These are phyloP conservation scores for Podaxis mareebaensis DNA, from an alignment of 768 basidiomycete genomes.

Conservation along the genomic window DNA sequence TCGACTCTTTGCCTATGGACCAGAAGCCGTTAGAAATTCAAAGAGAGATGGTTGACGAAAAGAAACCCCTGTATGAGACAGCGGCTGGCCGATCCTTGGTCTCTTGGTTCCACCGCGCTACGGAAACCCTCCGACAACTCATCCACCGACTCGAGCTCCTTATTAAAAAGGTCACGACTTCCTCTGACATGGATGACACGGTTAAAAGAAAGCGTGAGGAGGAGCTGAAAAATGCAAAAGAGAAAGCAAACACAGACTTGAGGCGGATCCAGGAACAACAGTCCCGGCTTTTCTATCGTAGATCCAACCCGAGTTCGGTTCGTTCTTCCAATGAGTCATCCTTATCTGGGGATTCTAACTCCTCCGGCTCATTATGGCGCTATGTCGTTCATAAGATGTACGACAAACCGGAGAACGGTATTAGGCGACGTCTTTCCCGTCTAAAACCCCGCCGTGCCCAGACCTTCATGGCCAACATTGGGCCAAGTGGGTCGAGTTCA, in stretches of 20 bases:
- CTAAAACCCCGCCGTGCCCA: not conserved
- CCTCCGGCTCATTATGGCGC: not conserved
- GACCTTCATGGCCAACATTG: not conserved
- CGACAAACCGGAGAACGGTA: not conserved
- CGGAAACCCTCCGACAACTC: not conserved
- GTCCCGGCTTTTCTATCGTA: not conserved
- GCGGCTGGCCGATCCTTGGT: constrained; percentile 17
- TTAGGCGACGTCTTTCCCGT: not conserved
- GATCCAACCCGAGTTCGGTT: not conserved
- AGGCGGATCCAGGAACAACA: not conserved
- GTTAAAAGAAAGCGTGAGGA: not conserved
- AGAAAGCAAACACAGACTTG: not conserved
- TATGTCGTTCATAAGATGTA: not conserved
- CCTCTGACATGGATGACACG: not conserved
- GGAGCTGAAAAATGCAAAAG: not conserved
- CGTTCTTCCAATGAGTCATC: not conserved
- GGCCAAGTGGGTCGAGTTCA: not conserved
- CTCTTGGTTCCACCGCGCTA: constrained; percentile 1
- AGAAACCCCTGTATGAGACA: constrained; percentile 9
- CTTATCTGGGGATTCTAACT: not conserved
- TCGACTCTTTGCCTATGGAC: constrained; percentile 10
- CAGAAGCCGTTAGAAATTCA: constrained; percentile 17
- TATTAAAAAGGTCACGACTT: not conserved
- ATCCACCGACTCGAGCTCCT: not conserved
- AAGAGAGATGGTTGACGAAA: constrained; percentile 21